Conservation (phyloP, 768 basidiomycete species). For the Clavaria fumosa region DNA sequence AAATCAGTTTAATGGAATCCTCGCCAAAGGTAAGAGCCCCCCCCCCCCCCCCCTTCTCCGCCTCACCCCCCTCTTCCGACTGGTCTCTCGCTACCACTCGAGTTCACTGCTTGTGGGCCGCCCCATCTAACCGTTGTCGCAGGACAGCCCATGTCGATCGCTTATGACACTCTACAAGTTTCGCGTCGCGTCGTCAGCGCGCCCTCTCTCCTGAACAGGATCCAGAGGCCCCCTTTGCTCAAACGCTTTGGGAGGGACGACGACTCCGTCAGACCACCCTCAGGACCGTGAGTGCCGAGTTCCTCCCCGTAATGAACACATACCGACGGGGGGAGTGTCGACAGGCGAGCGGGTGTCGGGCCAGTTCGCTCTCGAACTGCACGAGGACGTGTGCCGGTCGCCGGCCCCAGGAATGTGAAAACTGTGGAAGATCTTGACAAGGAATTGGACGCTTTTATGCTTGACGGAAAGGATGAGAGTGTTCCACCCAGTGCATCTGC, state of each 20-base stretch:
- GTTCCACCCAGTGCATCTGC: constrained; percentile 4
- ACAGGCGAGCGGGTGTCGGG: constrained; percentile 23
- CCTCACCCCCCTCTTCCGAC: constrained; percentile 4
- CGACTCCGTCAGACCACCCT: constrained; percentile 18
- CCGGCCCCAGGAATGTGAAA: constrained; percentile 36
- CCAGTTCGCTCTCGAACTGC: constrained; percentile 28
- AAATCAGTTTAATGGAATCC: constrained; percentile 71
- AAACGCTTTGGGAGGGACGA: constrained; percentile 46
- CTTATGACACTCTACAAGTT: constrained; percentile 34
- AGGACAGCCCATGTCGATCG: constrained; percentile 72
- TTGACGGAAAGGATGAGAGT: constrained; percentile 28
- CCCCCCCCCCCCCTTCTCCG: background rate
- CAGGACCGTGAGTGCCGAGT: constrained; percentile 25
- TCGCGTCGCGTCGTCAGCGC: constrained; percentile 34
- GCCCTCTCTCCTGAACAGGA: constrained; percentile 48
- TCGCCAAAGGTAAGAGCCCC: constrained; percentile 62
- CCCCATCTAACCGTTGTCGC: too few relatives aligned
- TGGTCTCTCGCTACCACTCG: constrained; percentile 9
- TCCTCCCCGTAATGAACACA: too few relatives aligned
- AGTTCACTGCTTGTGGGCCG: too few relatives aligned
- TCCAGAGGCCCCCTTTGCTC: constrained; percentile 57
- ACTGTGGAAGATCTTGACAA: constrained; percentile 75
- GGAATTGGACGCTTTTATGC: constrained; percentile 82
- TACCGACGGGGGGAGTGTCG: background rate
- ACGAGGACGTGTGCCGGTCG: constrained; percentile 12